A percentile compares a stretch with the other conserved stretches of the same genome.
Evolutionary conservation across 2,329 filamentous ascomycete species (phyloP).

Genomic region (Zelopaecilomyces penicillatus): DNA sequence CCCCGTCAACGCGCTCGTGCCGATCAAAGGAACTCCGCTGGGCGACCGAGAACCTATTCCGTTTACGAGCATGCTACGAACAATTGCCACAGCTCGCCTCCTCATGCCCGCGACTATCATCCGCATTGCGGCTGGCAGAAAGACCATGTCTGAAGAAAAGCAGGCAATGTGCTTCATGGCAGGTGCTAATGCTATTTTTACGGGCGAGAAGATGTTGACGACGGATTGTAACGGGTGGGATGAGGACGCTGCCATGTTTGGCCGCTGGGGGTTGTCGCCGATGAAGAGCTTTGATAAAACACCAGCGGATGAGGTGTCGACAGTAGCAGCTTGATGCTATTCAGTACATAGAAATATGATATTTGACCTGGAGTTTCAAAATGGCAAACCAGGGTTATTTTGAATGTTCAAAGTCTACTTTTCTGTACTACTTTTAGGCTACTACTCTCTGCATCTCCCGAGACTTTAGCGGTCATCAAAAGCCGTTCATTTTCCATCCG

Average conservation of each 20-base stretch:
- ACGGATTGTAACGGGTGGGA: conserved; percentile 89
- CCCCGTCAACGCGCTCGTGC: conserved; percentile 83
- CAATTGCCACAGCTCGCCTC: conserved; percentile 74
- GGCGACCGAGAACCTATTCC: conserved; percentile 64
- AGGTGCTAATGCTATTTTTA: conserved; percentile 90
- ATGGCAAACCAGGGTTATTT: too few relatives aligned
- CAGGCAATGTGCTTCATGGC: conserved; percentile 86
- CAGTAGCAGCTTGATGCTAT: background rate
- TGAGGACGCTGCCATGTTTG: conserved; percentile 77
- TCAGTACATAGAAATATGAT: background rate
- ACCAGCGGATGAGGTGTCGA: conserved; percentile 12
- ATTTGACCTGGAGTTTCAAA: background rate
- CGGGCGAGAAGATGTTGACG: conserved; percentile 91
- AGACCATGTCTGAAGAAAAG: conserved; percentile 79
- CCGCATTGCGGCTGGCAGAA: conserved; percentile 74
- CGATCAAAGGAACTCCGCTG: conserved; percentile 82
- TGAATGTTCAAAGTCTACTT: conserved; percentile 4
- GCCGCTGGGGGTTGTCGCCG: conserved; percentile 69
- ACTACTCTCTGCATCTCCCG: background rate
- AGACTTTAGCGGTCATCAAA: too few relatives aligned
- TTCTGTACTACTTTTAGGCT: background rate
- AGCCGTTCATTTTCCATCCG: background rate
- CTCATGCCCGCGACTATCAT: conserved; percentile 82
- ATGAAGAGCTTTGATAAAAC: conserved; percentile 52
- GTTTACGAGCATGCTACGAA: conserved; percentile 72